Conservation (phyloP, 208 protist species). For the Wallacemonas sp. region DNA sequence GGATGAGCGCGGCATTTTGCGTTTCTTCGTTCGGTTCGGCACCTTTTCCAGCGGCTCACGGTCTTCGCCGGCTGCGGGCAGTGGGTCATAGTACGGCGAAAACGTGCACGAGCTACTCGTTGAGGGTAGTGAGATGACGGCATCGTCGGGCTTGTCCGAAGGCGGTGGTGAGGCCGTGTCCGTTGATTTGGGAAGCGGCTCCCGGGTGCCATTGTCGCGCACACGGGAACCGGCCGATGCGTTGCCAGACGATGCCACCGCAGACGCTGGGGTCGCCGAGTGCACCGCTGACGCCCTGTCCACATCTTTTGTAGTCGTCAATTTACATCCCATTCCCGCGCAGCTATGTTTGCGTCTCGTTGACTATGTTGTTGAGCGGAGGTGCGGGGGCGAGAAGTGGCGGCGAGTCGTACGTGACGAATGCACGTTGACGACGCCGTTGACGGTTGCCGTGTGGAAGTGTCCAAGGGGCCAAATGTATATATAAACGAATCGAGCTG, state of each 20-base stretch:
- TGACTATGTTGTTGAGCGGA: too few species aligned
- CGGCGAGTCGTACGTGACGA: too few species aligned
- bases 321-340: constrained; percentile 5
- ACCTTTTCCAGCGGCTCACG: not conserved
- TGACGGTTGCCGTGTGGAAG: too few species aligned
- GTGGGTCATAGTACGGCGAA: constrained; percentile 4
- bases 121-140: not conserved
- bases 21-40: too few species aligned
- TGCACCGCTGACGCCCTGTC: not conserved
- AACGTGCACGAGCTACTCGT: not conserved
- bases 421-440: too few species aligned
- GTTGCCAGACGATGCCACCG: not conserved
- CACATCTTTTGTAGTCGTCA: constrained; percentile 5
- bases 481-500: too few species aligned
- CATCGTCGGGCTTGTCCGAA: not conserved
- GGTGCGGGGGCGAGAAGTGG: too few species aligned
- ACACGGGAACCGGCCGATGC: too few species aligned
- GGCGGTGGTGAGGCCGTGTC: not conserved
- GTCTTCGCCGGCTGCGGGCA: not conserved
- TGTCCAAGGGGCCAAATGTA: too few species aligned
- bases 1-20: not conserved
- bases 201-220: too few species aligned
- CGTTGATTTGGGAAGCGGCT: too few species aligned
- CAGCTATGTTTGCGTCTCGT: not conserved
- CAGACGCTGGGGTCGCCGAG: not conserved